Base-by-base conservation (phyloP, 208 protist species). In the Wallacemonas sp. region DNA sequence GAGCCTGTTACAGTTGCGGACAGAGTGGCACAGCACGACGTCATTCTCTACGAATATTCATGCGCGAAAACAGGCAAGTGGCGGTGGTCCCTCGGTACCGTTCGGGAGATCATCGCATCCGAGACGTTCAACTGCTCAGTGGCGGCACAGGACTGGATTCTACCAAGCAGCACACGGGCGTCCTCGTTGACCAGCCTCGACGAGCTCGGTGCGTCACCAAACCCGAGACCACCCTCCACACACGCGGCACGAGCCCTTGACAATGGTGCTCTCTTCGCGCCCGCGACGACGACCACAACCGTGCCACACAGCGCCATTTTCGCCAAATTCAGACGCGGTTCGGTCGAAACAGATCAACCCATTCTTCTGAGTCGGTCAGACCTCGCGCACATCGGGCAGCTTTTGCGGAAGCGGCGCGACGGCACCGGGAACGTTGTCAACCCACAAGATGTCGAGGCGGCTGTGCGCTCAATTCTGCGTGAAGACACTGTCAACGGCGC, bases 1-100 rank as follows among this genome's bases (percentile, higher is more conserved):
- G 60, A 32, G 6, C n/a, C 29, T 3, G 58, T 39, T 5, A 37
- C 27, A 5, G 61, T 36, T 8, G 60, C 53, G 27, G 42, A 27
- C 2, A 2, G 15, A 1, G 22, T 66, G 30, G 2, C 6, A 5
- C 6, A 44, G 13, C 29, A 53, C 27, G 48, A 68, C 29, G 26
- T 68, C 21, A 42, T 66, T 21, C 32, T 50, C 10, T 66, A 66
- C 61, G 34, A 57, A 19, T 57, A 53, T 48, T 27, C 33, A 5
- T 58, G 48, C 36, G 24, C n/a, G 0, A 34, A 58, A 13, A 44
- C 17, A 10, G 13, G 39, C 59, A 52, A 54, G 42, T 54, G 44
- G 42, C 34, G 41, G 38, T 65, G 59, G 59, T 32, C 32, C 41
- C 3, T 65, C 15, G 59, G 59, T 19, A 39, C 42, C 19, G 59